phyloP scores from a whole-genome alignment of 2,329 filamentous ascomycete genomes.

The Penicillium sclerotiorum region DNA sequence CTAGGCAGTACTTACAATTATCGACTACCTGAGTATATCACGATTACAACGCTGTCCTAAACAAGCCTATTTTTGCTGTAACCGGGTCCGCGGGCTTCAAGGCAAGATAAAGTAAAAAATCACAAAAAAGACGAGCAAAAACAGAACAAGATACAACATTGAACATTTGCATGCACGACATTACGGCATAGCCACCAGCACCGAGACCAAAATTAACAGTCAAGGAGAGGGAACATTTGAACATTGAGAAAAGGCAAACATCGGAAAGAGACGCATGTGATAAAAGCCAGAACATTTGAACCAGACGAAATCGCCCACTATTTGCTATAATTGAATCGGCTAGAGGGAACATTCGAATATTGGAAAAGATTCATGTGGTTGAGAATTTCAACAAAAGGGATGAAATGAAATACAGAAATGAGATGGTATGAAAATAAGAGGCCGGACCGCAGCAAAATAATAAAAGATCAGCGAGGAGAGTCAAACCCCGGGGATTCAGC shows the following conservation, averaged over 20 bases:
- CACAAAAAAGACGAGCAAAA: background rate
- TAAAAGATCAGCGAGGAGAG: slow-evolving; percentile 24
- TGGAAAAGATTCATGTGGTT: slow-evolving; percentile 32
- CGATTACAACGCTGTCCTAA: background rate
- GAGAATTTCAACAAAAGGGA: slow-evolving; percentile 34
- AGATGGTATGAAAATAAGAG: slow-evolving; percentile 29
- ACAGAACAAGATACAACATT: background rate
- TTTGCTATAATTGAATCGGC: slow-evolving; percentile 36
- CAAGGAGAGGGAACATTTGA: background rate
- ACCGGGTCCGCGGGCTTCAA: background rate
- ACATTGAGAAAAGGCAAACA: background rate
- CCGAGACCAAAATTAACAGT: background rate
- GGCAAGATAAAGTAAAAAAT: background rate
- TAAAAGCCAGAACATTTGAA: slow-evolving; percentile 6
- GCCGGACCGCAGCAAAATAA: slow-evolving; percentile 22
- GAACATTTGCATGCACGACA: background rate
- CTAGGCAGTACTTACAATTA: too few species aligned
- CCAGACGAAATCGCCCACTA: too few species aligned
- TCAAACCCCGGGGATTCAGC: slow-evolving; percentile 21
- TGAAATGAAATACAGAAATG: slow-evolving; percentile 35
- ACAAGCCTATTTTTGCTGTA: background rate
- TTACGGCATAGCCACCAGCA: slow-evolving; percentile 1
- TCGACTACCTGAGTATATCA: background rate
- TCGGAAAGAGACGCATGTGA: background rate
- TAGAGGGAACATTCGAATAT: slow-evolving; percentile 21